Percentiles rank a stretch among this genome's conserved stretches.
Conservation (phyloP, 2,329 filamentous ascomycete genomes). For the Colletotrichum tropicale region DNA sequence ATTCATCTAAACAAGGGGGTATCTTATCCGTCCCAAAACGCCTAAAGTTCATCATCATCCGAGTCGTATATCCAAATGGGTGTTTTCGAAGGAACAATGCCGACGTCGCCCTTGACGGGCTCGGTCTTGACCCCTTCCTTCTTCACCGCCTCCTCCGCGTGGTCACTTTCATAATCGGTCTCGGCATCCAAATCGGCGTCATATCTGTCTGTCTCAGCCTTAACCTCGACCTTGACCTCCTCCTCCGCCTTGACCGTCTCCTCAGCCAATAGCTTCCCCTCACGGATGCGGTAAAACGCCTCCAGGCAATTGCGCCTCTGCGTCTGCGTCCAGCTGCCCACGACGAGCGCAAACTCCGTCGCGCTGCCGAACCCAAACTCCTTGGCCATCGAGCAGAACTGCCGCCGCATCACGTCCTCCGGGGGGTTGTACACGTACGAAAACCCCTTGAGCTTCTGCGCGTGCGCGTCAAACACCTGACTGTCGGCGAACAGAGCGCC, state of each 20-base stretch:
- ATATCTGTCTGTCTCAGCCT: slow-evolving; percentile 8
- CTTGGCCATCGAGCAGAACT: slow-evolving; percentile 90
- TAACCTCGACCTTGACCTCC: neutral
- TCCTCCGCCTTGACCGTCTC: slow-evolving; percentile 27
- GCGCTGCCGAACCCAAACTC: slow-evolving; percentile 77
- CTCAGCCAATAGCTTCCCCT: slow-evolving; percentile 50
- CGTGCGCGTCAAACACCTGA: slow-evolving; percentile 28
- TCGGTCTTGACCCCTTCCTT: neutral
- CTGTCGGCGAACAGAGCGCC: slow-evolving; percentile 64
- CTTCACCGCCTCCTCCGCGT: neutral
- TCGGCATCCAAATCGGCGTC: slow-evolving; percentile 21
- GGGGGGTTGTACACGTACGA: slow-evolving; percentile 71
- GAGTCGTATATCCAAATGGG: slow-evolving; percentile 43
- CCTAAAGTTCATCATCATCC: slow-evolving; percentile 41
- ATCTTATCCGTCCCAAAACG: slow-evolving; percentile 2
- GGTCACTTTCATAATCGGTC: neutral
- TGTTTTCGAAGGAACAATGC: slow-evolving; percentile 1
- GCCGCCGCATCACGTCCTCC: slow-evolving; percentile 73
- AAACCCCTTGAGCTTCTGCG: neutral
- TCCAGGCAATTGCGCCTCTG: slow-evolving; percentile 80
- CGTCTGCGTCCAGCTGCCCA: slow-evolving; percentile 89
- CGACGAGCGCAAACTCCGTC: slow-evolving; percentile 85
- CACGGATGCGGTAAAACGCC: slow-evolving; percentile 75
- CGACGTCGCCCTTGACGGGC: neutral
- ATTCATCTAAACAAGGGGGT: neutral